Evolutionary conservation across 805 yeast species (phyloP).

Genomic region (Kodamaea kakaduensis): DNA sequence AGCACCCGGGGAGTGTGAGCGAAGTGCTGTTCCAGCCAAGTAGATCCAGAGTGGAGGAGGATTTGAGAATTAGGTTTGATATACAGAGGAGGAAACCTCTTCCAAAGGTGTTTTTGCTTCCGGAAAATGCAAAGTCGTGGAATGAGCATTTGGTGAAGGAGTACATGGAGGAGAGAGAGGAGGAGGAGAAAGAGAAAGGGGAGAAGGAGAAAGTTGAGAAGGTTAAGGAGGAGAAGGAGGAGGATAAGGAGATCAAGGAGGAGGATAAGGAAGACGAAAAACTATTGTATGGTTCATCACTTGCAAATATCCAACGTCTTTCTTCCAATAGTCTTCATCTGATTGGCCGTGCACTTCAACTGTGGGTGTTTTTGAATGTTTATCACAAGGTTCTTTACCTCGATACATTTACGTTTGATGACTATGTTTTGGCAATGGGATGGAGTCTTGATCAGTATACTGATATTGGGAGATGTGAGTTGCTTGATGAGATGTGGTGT

Average conservation of each 20-base stretch:
- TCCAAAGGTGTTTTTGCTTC: conserved; percentile 18
- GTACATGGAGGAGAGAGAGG: conserved; percentile 8
- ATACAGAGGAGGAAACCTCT: conserved; percentile 28
- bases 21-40: conserved; percentile 23
- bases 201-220: conserved; percentile 6
- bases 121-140: conserved; percentile 24
- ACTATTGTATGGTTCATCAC: too few species aligned
- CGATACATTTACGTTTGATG: conserved; percentile 80
- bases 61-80: conserved; percentile 28
- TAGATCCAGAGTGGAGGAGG: conserved; percentile 28
- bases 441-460: conserved; percentile 40
- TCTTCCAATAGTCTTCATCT: conserved; percentile 11
- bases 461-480: conserved; percentile 42
- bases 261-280: conserved; percentile 9
- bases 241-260: conserved; percentile 6
- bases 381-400: conserved; percentile 60
- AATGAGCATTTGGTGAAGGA: conserved; percentile 15
- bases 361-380: conserved; percentile 73
- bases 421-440: conserved; percentile 55
- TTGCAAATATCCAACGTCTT: conserved; percentile 14
- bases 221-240: conserved; percentile 2
- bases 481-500: conserved; percentile 68
- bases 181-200: background rate
- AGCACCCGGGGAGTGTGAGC: conserved; percentile 2
- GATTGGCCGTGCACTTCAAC: conserved; percentile 51